Evolutionary conservation across 441 rosid species (phyloP), one percentile per base, ranked within the genome.

Genomic region (Flueggea neowawraea): DNA sequence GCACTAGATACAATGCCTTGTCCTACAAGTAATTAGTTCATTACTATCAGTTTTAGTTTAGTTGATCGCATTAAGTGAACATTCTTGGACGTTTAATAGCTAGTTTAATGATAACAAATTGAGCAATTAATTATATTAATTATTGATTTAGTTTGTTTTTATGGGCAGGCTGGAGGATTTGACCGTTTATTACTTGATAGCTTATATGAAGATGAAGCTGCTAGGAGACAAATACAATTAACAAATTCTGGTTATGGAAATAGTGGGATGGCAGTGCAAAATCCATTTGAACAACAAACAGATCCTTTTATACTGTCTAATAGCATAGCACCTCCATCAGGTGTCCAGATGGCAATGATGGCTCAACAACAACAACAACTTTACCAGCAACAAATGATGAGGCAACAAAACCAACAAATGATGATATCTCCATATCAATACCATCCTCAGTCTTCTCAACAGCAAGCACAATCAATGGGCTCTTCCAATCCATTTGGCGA

Each of bases 171-270:
- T 1, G 97, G 97, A 17, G 97, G 97, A n/a, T 89, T 91, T 66
- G 89, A 91, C 75, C 74, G 65, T 61, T 80, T 91, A 65, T 63
- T 91, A 16, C 83, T 89, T 4, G 92, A 91, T 66, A 89, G 96
- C 77, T 74, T 91, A 48, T 91, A 91, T 6, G 97, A 89, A 73
- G 96, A 91, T 44, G 90, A 86, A 16, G 55, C 73, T 15, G 86
- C 93, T 0, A 87, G 99, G 60, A 85, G 87, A 73, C 96, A 88
- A 61, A 64, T 95, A 56, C 84, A 95, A 64, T 33, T 84, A 57
- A 82, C 76, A 36, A 88, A 88, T 66, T 94, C 97, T n/a, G 99
- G 99, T 0, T 89, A 86, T 54, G 89, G 91, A 31, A 68, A 76
- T 33, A 78, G 78, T 41, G 81, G 77, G 4, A 64, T 68, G 68